Conservation (phyloP, 805 yeast species). For the Saccharomycopsis amapae region DNA sequence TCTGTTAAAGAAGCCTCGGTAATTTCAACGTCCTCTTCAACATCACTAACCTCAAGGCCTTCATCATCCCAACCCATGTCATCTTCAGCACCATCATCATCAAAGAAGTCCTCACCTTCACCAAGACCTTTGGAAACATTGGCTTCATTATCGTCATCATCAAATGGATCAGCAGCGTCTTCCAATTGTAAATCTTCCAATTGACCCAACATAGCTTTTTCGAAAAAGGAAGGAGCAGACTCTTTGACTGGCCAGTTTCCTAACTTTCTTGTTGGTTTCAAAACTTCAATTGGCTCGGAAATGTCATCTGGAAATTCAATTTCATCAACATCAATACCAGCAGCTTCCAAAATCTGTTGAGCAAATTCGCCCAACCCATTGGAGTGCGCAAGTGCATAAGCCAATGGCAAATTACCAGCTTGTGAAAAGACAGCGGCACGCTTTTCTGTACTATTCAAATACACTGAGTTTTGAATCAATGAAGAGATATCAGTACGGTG, state of each 20-base stretch:
- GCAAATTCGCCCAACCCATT: conserved; percentile 77
- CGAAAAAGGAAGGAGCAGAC: conserved; percentile 72
- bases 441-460: conserved; percentile 64
- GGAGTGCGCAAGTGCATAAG: conserved; percentile 86
- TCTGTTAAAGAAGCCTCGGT: conserved; percentile 27
- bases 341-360: conserved; percentile 57
- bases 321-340: conserved; percentile 55
- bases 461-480: conserved; percentile 75
- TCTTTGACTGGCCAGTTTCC: conserved; percentile 80
- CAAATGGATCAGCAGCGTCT: conserved; percentile 30
- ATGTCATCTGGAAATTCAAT: conserved; percentile 52
- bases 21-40: conserved; percentile 32
- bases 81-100: conserved; percentile 42
- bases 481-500: conserved; percentile 76
- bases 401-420: conserved; percentile 80
- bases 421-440: conserved; percentile 68
- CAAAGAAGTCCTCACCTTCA: conserved; percentile 36
- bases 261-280: conserved; percentile 43
- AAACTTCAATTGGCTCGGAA: conserved; percentile 36
- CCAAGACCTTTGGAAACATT: conserved; percentile 24
- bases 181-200: conserved; percentile 56
- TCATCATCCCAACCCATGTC: conserved; percentile 82
- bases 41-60: conserved; percentile 58
- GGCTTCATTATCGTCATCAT: conserved; percentile 23
- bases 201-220: conserved; percentile 73